A percentile compares a stretch with the other conserved stretches of the same genome.
Evolutionary conservation across 2,329 filamentous ascomycete species (phyloP).

Genomic region (Dactylellina haptotyla): DNA sequence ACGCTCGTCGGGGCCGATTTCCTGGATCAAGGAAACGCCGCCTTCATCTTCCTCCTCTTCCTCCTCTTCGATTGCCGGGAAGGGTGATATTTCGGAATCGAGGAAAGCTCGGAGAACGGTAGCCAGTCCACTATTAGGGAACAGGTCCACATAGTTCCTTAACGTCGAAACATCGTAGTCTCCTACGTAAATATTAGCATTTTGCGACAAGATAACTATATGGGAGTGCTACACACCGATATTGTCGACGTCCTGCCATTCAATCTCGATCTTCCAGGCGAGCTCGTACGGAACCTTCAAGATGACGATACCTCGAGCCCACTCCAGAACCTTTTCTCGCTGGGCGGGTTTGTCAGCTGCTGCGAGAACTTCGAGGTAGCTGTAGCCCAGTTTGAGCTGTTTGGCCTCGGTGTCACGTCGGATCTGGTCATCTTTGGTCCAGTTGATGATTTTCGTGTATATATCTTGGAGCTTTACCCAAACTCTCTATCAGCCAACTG

Average conservation of each 20-base stretch:
- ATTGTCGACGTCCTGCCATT: slow-evolving; percentile 83
- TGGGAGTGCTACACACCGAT: slow-evolving; percentile 62
- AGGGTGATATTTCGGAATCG: slow-evolving; percentile 84
- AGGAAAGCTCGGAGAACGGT: slow-evolving; percentile 85
- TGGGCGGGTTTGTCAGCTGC: slow-evolving; percentile 75
- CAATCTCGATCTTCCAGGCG: slow-evolving; percentile 89
- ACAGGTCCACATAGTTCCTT: slow-evolving; percentile 81
- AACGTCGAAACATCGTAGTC: slow-evolving; percentile 82
- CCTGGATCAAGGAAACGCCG: slow-evolving; percentile 73
- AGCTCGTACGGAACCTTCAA: slow-evolving; percentile 90
- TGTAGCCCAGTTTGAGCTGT: slow-evolving; percentile 81
- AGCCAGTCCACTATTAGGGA: slow-evolving; percentile 82
- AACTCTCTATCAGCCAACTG: background rate
- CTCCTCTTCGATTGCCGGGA: slow-evolving; percentile 65
- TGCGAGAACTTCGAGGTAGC: slow-evolving; percentile 76
- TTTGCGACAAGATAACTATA: background rate
- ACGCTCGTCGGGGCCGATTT: slow-evolving; percentile 61
- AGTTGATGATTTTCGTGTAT: slow-evolving; percentile 86
- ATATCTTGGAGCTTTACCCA: slow-evolving; percentile 74
- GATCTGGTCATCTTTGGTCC: slow-evolving; percentile 85
- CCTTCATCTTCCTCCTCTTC: slow-evolving; percentile 63
- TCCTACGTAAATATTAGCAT: slow-evolving; percentile 57
- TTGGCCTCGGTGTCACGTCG: slow-evolving; percentile 90
- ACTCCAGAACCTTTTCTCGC: slow-evolving; percentile 75
- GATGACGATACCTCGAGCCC: slow-evolving; percentile 92